phyloP scores from a whole-genome alignment of 2,329 filamentous ascomycete species.

The Fusarium irregulare region DNA sequence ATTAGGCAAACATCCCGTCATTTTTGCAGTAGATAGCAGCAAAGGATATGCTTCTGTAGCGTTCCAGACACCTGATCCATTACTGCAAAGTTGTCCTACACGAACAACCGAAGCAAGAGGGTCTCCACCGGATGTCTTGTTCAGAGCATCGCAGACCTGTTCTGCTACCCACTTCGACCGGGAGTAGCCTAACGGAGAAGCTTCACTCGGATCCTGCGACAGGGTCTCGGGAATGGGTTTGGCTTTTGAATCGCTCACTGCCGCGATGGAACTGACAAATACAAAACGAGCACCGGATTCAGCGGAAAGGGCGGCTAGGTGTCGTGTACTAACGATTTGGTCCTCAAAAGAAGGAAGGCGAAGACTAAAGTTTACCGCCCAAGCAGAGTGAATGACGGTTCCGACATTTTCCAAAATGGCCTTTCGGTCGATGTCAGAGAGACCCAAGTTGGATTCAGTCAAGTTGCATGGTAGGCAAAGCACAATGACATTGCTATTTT shows the following conservation, averaged over 20 bases:
- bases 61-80: slow-evolving; percentile 63
- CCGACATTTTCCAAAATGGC: not conserved
- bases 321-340: slow-evolving; percentile 57
- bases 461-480: slow-evolving; percentile 36
- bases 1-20: slow-evolving; percentile 51
- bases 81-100: slow-evolving; percentile 63
- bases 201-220: slow-evolving; percentile 28
- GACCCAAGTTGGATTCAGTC: slow-evolving; percentile 6
- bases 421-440: not conserved
- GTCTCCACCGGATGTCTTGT: no score
- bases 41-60: slow-evolving; percentile 63
- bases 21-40: slow-evolving; percentile 59
- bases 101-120: slow-evolving; percentile 53
- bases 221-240: slow-evolving; percentile 49
- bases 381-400: slow-evolving; percentile 61
- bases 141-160: slow-evolving; percentile 48
- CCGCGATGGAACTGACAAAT: slow-evolving; percentile 63
- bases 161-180: slow-evolving; percentile 57
- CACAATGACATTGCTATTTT: slow-evolving; percentile 2
- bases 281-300: slow-evolving; percentile 51
- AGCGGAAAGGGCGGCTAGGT: slow-evolving; percentile 55
- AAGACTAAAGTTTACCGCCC: slow-evolving; percentile 68
- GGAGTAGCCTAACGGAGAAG: slow-evolving; percentile 57
- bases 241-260: slow-evolving; percentile 51
- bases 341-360: slow-evolving; percentile 62